Evolutionary conservation across 75 land plant genomes (phyloP).

Genomic region (Ceratopteris richardii): DNA sequence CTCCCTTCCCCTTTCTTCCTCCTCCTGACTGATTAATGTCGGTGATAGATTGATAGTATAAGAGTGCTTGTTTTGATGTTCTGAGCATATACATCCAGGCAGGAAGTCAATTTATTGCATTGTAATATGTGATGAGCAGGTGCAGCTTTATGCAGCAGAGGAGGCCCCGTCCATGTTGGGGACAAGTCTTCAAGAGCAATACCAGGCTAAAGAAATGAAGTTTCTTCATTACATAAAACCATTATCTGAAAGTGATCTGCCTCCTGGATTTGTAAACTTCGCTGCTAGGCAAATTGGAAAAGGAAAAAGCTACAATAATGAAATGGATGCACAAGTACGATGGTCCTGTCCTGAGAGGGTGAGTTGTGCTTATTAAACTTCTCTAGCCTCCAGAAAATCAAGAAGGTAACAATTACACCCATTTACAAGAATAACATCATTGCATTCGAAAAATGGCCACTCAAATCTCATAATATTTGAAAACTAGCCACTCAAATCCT

Average conservation of each 20-base stretch:
- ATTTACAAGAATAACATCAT: no score
- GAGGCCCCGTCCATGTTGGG: conserved; percentile 71
- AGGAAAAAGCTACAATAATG: conserved; percentile 15
- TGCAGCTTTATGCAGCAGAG: conserved; percentile 68
- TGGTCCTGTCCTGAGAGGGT: conserved; percentile 61
- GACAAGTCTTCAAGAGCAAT: conserved; percentile 49
- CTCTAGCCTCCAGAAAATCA: no score
- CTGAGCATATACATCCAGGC: no score
- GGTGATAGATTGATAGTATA: no score
- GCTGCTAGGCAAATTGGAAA: conserved; percentile 10
- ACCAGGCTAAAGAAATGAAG: conserved; percentile 61
- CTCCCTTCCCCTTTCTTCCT: no score
- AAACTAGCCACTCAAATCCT: neutral
- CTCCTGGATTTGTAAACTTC: conserved; percentile 67
- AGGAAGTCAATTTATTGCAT: no score
- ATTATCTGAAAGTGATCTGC: conserved; percentile 35
- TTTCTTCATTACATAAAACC: conserved; percentile 29
- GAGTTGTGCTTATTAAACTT: conserved; percentile 13
- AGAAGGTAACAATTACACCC: no score
- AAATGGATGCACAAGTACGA: conserved; percentile 32
- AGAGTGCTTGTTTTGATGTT: no score
- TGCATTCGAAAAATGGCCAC: no score
- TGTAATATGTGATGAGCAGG: no score
- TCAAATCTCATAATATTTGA: no score
- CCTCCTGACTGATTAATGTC: no score